These are phyloP conservation scores for Bauhinia variegata DNA, from an alignment of 306 rosid genomes.

Conservation along the genomic window DNA sequence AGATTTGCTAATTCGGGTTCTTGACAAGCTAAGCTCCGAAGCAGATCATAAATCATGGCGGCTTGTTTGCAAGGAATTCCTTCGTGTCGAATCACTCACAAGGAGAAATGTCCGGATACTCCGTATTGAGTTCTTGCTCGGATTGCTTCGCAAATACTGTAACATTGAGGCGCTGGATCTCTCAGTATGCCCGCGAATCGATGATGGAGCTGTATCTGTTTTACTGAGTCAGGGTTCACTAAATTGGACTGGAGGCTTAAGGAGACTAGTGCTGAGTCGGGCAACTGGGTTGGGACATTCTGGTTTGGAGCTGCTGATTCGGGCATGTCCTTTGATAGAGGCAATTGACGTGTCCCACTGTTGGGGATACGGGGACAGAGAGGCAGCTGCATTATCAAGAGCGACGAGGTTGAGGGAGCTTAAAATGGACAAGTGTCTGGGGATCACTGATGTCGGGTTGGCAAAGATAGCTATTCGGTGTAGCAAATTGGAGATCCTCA, in stretches of 20 bases:
- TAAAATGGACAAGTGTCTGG: slow-evolving; percentile 63
- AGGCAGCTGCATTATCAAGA: slow-evolving; percentile 57
- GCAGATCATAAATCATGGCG: slow-evolving; percentile 57
- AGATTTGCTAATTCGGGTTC: slow-evolving; percentile 49
- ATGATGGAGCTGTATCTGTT: slow-evolving; percentile 42
- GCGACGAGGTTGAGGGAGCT: slow-evolving; percentile 54
- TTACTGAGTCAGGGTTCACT: slow-evolving; percentile 42
- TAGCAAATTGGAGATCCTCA: slow-evolving; percentile 49
- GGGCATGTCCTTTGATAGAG: slow-evolving; percentile 53
- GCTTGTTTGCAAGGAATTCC: slow-evolving; percentile 60
- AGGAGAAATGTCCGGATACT: slow-evolving; percentile 49
- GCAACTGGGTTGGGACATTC: slow-evolving; percentile 53
- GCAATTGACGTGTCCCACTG: slow-evolving; percentile 58
- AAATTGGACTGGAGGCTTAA: slow-evolving; percentile 52
- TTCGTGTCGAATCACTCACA: slow-evolving; percentile 45
- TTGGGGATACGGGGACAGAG: slow-evolving; percentile 62
- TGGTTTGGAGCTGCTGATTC: slow-evolving; percentile 51
- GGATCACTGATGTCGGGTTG: slow-evolving; percentile 64
- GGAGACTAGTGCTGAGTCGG: slow-evolving; percentile 50
- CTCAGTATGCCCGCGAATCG: slow-evolving; percentile 58
- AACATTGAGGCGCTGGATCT: slow-evolving; percentile 56
- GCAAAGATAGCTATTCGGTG: slow-evolving; percentile 61
- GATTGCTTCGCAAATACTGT: slow-evolving; percentile 38
- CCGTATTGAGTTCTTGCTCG: slow-evolving; percentile 53
- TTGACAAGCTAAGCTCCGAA: slow-evolving; percentile 29